A percentile compares a stretch with the other conserved stretches of the same genome.
Conservation (phyloP, 176 grass and related monocot species). For the Otatea glauca region DNA sequence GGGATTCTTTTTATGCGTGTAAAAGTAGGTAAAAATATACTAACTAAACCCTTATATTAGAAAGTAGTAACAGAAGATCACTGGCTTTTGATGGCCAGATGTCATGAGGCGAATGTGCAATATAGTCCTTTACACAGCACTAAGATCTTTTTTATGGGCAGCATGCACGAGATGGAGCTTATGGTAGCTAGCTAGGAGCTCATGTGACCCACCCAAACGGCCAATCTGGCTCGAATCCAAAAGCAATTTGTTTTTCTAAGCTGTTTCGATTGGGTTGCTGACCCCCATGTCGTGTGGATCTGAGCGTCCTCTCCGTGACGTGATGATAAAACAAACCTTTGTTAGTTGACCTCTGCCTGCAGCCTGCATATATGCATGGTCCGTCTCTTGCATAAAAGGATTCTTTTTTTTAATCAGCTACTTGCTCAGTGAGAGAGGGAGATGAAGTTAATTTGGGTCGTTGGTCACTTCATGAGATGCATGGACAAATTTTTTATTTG, state of each 20-base stretch:
- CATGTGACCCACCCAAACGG: constrained; percentile 51
- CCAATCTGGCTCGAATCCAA: constrained; percentile 50
- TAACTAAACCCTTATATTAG: background rate
- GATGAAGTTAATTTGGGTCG: constrained; percentile 20
- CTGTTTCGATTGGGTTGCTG: constrained; percentile 38
- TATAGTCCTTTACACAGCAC: constrained; percentile 14
- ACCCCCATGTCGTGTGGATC: constrained; percentile 56
- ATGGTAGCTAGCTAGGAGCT: constrained; percentile 6
- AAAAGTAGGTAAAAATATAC: background rate
- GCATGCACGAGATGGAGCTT: constrained; percentile 36
- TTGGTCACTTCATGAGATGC: constrained; percentile 32
- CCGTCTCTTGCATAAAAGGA: background rate
- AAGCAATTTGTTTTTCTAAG: constrained; percentile 39
- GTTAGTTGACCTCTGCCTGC: constrained; percentile 58
- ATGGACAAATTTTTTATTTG: background rate
- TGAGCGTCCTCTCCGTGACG: constrained; percentile 48
- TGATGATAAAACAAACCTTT: constrained; percentile 41
- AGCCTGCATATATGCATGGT: constrained; percentile 3
- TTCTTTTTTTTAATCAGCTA: constrained; percentile 13
- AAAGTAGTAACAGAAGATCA: background rate
- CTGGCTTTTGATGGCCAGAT: background rate
- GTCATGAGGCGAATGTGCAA: constrained; percentile 29
- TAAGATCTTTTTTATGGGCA: constrained; percentile 25
- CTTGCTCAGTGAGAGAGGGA: background rate
- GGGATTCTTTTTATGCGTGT: background rate